phyloP scores from a whole-genome alignment of 2,329 filamentous ascomycete species.

The Exophiala spinifera region DNA sequence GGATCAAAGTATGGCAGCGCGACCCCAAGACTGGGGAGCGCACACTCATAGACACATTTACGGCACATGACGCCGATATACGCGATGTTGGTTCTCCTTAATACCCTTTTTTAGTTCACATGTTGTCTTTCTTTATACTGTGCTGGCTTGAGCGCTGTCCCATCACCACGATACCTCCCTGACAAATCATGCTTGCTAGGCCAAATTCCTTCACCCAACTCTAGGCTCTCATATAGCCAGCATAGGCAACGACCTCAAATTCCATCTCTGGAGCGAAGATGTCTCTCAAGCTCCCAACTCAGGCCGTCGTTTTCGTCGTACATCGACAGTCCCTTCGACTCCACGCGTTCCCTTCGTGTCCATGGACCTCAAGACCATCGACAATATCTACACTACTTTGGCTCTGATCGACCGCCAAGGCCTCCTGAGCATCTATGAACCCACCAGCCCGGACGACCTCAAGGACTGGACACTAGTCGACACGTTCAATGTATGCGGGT shows the following conservation, averaged over 20 bases:
- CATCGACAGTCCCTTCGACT: conserved; percentile 66
- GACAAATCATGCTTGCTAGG: conserved; percentile 48
- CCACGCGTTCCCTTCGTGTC: conserved; percentile 63
- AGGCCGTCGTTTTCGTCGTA: conserved; percentile 75
- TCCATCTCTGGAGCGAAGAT: conserved; percentile 92
- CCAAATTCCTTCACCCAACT: conserved; percentile 90
- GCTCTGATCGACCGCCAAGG: conserved; percentile 82
- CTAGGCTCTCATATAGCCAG: conserved; percentile 85
- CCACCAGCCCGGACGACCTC: conserved; percentile 77
- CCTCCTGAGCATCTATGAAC: conserved; percentile 75
- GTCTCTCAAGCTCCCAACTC: conserved; percentile 69
- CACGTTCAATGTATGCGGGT: conserved; percentile 68
- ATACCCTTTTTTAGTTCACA: conserved; percentile 1
- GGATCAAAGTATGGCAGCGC: conserved; percentile 85
- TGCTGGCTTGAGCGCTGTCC: no score
- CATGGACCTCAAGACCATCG: conserved; percentile 81
- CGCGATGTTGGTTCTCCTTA: conserved; percentile 63
- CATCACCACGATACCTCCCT: background rate
- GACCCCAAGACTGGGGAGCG: conserved; percentile 72
- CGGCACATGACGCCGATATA: conserved; percentile 85
- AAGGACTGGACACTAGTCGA: conserved; percentile 73
- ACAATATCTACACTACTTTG: conserved; percentile 76
- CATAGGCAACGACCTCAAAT: conserved; percentile 82
- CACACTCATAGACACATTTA: conserved; percentile 77
- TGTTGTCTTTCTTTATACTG: conserved; percentile 21